These are phyloP conservation scores for Anethum foeniculum DNA, from an alignment of 140 eudicot species.

Conservation along the genomic window DNA sequence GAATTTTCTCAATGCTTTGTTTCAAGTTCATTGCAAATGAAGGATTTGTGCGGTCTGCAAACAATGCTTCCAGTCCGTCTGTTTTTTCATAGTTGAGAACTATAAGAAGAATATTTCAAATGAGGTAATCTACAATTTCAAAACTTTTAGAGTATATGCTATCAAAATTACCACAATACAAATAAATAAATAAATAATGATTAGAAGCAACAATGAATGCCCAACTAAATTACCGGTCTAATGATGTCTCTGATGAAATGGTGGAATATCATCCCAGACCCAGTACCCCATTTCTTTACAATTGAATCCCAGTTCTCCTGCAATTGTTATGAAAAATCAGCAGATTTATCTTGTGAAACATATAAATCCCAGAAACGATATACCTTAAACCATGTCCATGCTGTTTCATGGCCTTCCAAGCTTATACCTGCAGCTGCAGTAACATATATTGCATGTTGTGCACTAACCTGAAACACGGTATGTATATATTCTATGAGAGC, in stretches of 20 bases:
- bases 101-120: slow-evolving; percentile 13
- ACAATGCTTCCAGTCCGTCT: slow-evolving; percentile 43
- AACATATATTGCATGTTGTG: slow-evolving; percentile 35
- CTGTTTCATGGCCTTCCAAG: slow-evolving; percentile 47
- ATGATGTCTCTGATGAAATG: slow-evolving; percentile 35
- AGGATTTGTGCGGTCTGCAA: slow-evolving; percentile 32
- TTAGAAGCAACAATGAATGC: neutral
- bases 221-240: slow-evolving; percentile 29
- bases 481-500: slow-evolving; percentile 2
- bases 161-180: neutral
- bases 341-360: neutral
- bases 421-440: slow-evolving; percentile 34
- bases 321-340: neutral
- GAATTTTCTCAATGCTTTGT: slow-evolving; percentile 48
- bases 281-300: slow-evolving; percentile 32
- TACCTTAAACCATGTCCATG: slow-evolving; percentile 55
- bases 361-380: neutral
- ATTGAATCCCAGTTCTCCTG: slow-evolving; percentile 52
- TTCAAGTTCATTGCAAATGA: slow-evolving; percentile 40
- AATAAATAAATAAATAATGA: neutral
- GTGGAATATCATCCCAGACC: slow-evolving; percentile 37
- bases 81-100: slow-evolving; percentile 44
- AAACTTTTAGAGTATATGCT: neutral
- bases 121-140: neutral
- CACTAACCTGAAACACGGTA: slow-evolving; percentile 34